Percentiles rank a stretch among this genome's conserved stretches.
phyloP scores from a whole-genome alignment of 345 rosid species.

The Lumnitzera racemosa region DNA sequence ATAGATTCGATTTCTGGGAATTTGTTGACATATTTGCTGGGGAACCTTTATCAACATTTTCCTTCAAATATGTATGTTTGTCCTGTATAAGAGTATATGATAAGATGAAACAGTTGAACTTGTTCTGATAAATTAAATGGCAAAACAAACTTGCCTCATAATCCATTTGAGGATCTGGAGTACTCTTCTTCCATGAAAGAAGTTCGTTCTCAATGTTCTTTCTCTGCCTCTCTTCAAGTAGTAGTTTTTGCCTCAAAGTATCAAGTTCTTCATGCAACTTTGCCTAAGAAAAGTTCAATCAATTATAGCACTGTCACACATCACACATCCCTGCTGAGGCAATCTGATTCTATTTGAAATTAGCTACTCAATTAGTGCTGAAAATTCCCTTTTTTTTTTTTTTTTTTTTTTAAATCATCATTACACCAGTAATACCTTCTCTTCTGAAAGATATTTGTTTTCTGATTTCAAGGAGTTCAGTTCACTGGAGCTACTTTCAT shows the following conservation, averaged over 20 bases:
- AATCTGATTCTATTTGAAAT: too few relatives aligned
- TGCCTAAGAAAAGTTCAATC: slow-evolving; percentile 25
- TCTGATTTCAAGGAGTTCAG: slow-evolving; percentile 58
- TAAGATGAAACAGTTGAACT: not conserved
- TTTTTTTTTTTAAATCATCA: not conserved
- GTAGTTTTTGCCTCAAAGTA: slow-evolving; percentile 44
- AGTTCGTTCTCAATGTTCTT: slow-evolving; percentile 58
- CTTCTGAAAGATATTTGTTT: slow-evolving; percentile 36
- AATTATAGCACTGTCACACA: too few relatives aligned
- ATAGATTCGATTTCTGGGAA: slow-evolving; percentile 46
- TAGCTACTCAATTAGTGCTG: not conserved
- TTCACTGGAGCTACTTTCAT: slow-evolving; percentile 37
- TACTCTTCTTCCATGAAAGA: slow-evolving; percentile 43
- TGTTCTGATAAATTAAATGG: not conserved
- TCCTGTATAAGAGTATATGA: slow-evolving; percentile 28
- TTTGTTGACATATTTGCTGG: slow-evolving; percentile 30
- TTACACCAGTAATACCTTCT: slow-evolving; percentile 44
- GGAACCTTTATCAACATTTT: slow-evolving; percentile 40
- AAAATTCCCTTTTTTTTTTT: not conserved
- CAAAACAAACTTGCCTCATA: slow-evolving; percentile 36
- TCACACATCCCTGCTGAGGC: too few relatives aligned
- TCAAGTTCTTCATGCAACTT: slow-evolving; percentile 49
- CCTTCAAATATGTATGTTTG: slow-evolving; percentile 39
- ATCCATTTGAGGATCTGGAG: slow-evolving; percentile 41
- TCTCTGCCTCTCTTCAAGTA: slow-evolving; percentile 64